These are phyloP conservation scores for Xylariaceae sp. DNA, from an alignment of 2,329 filamentous ascomycete species.

Conservation along the genomic window DNA sequence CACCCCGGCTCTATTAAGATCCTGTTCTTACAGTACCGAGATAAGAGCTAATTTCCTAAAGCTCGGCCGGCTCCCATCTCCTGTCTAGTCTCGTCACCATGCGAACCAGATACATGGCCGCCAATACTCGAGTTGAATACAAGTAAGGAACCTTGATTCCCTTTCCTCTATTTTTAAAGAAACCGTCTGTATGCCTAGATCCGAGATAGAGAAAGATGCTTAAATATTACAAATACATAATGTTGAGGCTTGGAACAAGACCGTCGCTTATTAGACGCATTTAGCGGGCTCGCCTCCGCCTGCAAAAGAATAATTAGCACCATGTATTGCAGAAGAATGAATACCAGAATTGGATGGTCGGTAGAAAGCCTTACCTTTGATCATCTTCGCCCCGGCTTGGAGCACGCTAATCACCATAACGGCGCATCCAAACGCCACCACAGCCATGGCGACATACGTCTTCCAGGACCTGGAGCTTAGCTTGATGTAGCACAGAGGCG, in stretches of 20 bases:
- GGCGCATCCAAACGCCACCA: conserved; percentile 77
- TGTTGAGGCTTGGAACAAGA: conserved; percentile 22
- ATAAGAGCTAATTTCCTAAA: not conserved
- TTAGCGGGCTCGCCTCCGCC: conserved; percentile 40
- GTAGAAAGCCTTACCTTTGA: conserved; percentile 51
- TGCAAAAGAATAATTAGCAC: conserved; percentile 31
- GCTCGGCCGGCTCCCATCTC: not conserved
- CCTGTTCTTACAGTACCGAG: not conserved
- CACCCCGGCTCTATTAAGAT: not conserved
- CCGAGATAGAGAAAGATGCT: not conserved
- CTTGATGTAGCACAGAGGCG: conserved; percentile 94
- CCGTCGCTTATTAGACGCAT: conserved; percentile 35
- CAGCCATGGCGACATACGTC: conserved; percentile 73
- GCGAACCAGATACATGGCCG: not conserved
- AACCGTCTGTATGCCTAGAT: conserved; percentile 5
- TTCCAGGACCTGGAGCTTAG: conserved; percentile 79
- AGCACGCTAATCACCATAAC: conserved; percentile 85
- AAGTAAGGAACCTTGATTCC: not conserved
- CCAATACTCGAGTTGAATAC: not conserved
- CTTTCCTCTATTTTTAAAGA: conserved; percentile 4
- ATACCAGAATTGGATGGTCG: conserved; percentile 10
- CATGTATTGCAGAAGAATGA: conserved; percentile 2
- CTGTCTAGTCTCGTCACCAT: not conserved
- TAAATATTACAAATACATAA: conserved; percentile 22
- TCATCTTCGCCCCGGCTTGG: conserved; percentile 74